A percentile compares a stretch with the other conserved stretches of the same genome.
Conservation (phyloP, 768 basidiomycete genomes). For the Trametes gibbosa region DNA sequence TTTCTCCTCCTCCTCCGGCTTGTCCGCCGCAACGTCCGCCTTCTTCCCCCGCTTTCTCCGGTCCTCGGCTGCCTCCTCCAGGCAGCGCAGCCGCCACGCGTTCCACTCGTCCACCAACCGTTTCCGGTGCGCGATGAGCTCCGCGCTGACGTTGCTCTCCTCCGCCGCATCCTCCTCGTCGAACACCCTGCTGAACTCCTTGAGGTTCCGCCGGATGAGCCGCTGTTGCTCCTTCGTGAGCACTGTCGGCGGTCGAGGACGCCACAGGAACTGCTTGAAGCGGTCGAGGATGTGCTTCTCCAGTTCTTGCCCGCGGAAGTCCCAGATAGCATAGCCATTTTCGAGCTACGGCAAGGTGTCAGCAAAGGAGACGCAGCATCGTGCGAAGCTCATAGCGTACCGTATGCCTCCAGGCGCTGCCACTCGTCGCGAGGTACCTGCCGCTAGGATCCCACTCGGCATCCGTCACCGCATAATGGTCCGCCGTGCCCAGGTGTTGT, state of each 20-base stretch:
- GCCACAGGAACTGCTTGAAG: conserved; percentile 99
- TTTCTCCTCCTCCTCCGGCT: conserved; percentile 52
- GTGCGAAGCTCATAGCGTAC: conserved; percentile 44
- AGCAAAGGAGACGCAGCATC: neutral
- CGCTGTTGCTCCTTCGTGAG: conserved; percentile 87
- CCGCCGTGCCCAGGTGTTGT: conserved; percentile 79
- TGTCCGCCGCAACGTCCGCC: conserved; percentile 30
- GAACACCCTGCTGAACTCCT: conserved; percentile 87
- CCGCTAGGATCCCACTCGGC: conserved; percentile 99
- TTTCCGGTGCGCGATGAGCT: conserved; percentile 85
- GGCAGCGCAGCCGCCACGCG: conserved; percentile 82
- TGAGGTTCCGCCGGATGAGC: conserved; percentile 81
- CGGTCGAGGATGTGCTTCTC: conserved; percentile 84
- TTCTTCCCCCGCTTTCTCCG: conserved; percentile 39
- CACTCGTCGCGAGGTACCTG: conserved; percentile 88
- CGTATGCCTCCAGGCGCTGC: conserved; percentile 92
- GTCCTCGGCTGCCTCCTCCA: conserved; percentile 61
- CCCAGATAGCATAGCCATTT: conserved; percentile 95
- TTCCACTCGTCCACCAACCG: conserved; percentile 98
- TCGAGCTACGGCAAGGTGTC: conserved; percentile 64
- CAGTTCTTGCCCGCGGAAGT: conserved; percentile 97
- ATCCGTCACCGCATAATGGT: conserved; percentile 97
- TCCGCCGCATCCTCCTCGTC: conserved; percentile 97
- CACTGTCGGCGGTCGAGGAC: conserved; percentile 88
- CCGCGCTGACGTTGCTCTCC: conserved; percentile 91